Base-by-base conservation (phyloP, 257 asterid species). In the Ophiorrhiza pumila region DNA sequence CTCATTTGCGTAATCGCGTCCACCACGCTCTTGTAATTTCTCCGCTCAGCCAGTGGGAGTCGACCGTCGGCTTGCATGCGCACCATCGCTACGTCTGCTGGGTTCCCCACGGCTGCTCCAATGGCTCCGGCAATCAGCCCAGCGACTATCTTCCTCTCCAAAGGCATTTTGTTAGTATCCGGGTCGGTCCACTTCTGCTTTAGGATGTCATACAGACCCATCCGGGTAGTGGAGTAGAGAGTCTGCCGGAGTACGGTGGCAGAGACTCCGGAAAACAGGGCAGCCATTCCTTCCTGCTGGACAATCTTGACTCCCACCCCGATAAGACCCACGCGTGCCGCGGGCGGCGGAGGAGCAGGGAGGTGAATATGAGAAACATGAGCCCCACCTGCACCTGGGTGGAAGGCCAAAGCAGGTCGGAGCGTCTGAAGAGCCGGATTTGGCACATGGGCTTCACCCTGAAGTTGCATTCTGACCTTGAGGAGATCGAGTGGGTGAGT, bases 21-120 rank as follows among this genome's bases (percentile, higher is more conserved):
- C 6, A 90, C 81, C 2, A 90, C 98, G 90, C 96, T 89, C 75
- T 84, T 86, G 76, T 93, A 93, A 67, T 93, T 93, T 37, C 97
- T 90, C 15, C 96, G 87, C 81, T 90, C 87, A 0, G 83, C 84
- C 42, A 61, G 18, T 0, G 98, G 98, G 67, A 93, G 97, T 1
- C 98, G 87, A 1, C 98, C 97, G 68, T 93, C 98, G 14, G 98
- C 98, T 67, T 93, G 98, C 98, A 93, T 93, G 14, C 98, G 90
- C 0, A 93, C 98, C 98, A 93, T 93, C 0, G 98, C 96, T 7
- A 93, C 91, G 50, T 93, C 98, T 11, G 98, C 98, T 0, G 98
- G 98, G 68, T 93, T 93, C 0, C 98, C 98, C 1, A 89, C 91
- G 13, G 96, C 95, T 49, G 98, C 98, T 1, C 98, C 98, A 63